Percentiles rank a stretch among this genome's conserved stretches.
phyloP scores from a whole-genome alignment of 202 grass and related monocot species.

The Schoenoplectus tabernaemontani region DNA sequence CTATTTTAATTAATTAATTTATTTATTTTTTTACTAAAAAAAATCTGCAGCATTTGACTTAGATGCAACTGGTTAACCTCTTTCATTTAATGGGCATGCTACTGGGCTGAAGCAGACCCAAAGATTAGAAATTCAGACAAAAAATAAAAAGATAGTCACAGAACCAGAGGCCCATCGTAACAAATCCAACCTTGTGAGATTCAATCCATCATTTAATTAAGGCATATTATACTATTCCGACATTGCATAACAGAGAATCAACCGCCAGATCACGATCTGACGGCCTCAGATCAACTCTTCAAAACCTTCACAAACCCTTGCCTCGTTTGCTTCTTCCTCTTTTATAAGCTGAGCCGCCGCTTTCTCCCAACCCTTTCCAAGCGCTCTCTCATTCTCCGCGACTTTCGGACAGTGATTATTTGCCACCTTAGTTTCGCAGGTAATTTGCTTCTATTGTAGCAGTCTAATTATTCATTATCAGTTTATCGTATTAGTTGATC shows the following conservation, averaged over 20 bases:
- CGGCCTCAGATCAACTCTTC: neutral
- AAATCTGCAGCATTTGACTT: too few relatives aligned
- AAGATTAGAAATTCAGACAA: neutral
- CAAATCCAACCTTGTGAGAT: neutral
- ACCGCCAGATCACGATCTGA: constrained; percentile 10
- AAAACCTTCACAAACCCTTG: constrained; percentile 19
- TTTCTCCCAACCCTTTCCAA: neutral
- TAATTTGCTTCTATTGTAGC: neutral
- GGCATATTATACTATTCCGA: constrained; percentile 2
- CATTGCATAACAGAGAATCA: neutral
- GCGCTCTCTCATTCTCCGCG: neutral
- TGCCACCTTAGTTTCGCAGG: neutral
- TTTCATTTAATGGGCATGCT: neutral
- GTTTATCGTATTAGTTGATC: neutral
- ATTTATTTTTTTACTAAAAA: too few relatives aligned
- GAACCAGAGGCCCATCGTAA: neutral
- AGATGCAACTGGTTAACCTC: too few relatives aligned
- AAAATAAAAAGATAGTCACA: too few relatives aligned
- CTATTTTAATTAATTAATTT: too few relatives aligned
- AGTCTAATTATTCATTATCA: neutral
- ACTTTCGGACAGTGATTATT: too few relatives aligned
- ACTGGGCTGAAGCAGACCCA: neutral
- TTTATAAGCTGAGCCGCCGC: neutral
- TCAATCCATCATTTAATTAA: neutral
- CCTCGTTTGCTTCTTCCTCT: neutral